Percentiles rank a stretch among this genome's conserved stretches.
phyloP scores from a whole-genome alignment of 495 filamentous ascomycete species.

The Alectoria sarmentosa region DNA sequence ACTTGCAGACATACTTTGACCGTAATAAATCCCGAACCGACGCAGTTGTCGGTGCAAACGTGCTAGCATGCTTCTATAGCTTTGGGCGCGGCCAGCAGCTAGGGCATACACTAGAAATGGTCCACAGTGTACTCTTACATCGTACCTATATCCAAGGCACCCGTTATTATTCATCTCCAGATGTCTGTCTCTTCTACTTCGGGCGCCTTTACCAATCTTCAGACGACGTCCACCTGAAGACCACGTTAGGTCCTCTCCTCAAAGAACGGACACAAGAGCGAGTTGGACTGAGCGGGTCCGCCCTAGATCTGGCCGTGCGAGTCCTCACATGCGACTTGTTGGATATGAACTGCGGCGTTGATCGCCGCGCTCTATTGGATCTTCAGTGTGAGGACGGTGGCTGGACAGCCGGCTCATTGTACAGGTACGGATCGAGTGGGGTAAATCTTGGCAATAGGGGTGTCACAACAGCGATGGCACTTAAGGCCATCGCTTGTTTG shows the following conservation, averaged over 20 bases:
- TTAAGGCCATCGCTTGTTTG: neutral
- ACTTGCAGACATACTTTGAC: slow-evolving; percentile 6
- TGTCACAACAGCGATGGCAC: neutral
- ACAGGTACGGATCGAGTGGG: slow-evolving; percentile 7
- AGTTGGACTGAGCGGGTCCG: slow-evolving; percentile 2
- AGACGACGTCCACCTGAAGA: neutral
- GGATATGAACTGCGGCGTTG: neutral
- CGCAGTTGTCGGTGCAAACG: slow-evolving; percentile 2
- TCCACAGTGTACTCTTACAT: neutral
- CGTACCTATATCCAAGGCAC: slow-evolving; percentile 3
- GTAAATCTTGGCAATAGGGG: slow-evolving; percentile 1
- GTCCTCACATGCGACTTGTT: neutral
- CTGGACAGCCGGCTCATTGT: slow-evolving; percentile 1
- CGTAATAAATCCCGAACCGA: slow-evolving; percentile 8
- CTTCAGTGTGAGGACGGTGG: slow-evolving; percentile 4
- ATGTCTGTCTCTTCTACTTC: slow-evolving; percentile 5
- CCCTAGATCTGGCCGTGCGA: slow-evolving; percentile 6
- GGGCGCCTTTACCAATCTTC: slow-evolving; percentile 5
- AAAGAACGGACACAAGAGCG: slow-evolving; percentile 1
- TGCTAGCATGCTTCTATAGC: slow-evolving; percentile 10
- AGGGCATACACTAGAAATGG: neutral
- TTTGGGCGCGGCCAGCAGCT: neutral
- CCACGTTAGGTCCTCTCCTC: slow-evolving; percentile 5
- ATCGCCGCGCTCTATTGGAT: neutral
- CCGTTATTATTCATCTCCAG: slow-evolving; percentile 7